Base-by-base conservation (phyloP, 257 asterid species). In the Nicotiana benthamiana region DNA sequence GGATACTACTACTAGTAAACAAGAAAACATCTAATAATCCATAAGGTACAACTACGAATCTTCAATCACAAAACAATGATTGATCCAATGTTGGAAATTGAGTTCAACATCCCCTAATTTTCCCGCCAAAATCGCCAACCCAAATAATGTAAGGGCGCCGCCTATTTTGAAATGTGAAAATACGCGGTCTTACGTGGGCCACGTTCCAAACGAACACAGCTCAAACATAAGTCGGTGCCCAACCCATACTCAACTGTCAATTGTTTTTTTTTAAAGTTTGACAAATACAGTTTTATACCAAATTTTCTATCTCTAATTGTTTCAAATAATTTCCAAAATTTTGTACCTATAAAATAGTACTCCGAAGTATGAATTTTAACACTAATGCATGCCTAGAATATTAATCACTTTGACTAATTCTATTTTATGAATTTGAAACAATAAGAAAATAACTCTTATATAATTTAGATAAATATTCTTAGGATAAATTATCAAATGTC, bases 161-260 rank as follows among this genome's bases (percentile, higher is more conserved):
- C 88, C 92, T 60, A 65, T 85, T 85, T 90, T 89, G 91, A 90
- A 84, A 70, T 67, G 53, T 24, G 24, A 20, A 56, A 56, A 32
- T 72, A 86, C 88, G 83, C 85, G 86, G 84, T 80, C 72, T 43
- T 43, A 56, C 28, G 88, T 85, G 90, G 86, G 90, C 90, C 90
- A 84, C 75, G 27, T 75, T 83, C 79, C 72, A 26, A 34, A 22
- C 4, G 20, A 34, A 27, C 20, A 40, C 65, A 46, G 52, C 27
- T 46, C 62, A 43, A 28, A 48, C 20, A 9, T 52, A 78, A 84
- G 90, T 87, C 90, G 90, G 93, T 89, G 94, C 88, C 88, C 93
- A 87, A 85, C 94, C 94, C 90, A 86, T 88, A 65, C 83, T 86
- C 77, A 83, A 84, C 89, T 88, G 90, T 90, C 92, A 20, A 70